Conservation (phyloP, 2,329 filamentous ascomycete genomes). For the Massarina eburnea region DNA sequence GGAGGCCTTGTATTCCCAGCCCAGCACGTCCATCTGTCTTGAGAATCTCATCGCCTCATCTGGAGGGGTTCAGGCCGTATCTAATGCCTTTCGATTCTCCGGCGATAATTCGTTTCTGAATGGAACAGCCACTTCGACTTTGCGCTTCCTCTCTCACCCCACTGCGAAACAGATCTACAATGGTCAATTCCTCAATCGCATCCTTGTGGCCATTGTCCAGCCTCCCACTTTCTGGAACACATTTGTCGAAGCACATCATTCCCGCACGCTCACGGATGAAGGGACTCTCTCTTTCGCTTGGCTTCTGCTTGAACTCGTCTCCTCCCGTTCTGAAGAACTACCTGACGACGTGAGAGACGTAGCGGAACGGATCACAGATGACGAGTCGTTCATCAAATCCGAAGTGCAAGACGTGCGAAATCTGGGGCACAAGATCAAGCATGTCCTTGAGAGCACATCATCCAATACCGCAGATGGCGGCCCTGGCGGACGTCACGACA, state of each 20-base stretch:
- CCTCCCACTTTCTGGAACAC: constrained; percentile 60
- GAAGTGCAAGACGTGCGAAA: constrained; percentile 55
- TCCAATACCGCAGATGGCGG: constrained; percentile 40
- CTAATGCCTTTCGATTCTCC: constrained; percentile 48
- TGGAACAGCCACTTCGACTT: constrained; percentile 28
- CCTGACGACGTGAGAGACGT: constrained; percentile 30
- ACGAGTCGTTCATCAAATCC: constrained; percentile 24
- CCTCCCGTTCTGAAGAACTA: constrained; percentile 29
- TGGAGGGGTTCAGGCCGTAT: constrained; percentile 38
- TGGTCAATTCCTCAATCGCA: constrained; percentile 52
- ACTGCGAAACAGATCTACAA: constrained; percentile 52
- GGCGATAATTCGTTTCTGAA: constrained; percentile 50
- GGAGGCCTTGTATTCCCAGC: constrained; percentile 51
- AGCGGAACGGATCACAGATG: constrained; percentile 23
- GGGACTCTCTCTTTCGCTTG: constrained; percentile 39
- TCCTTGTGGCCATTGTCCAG: constrained; percentile 52
- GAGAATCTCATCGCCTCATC: constrained; percentile 32
- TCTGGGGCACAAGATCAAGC: constrained; percentile 58
- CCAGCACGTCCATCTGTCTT: constrained; percentile 45
- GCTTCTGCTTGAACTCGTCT: constrained; percentile 52
- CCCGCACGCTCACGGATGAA: constrained; percentile 22
- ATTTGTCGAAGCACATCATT: constrained; percentile 39
- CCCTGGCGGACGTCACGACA: constrained; percentile 72
- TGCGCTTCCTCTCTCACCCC: constrained; percentile 46
- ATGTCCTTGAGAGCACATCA: constrained; percentile 51